Conservation (phyloP, 495 filamentous ascomycete species). For the Daldinia bambusicola region DNA sequence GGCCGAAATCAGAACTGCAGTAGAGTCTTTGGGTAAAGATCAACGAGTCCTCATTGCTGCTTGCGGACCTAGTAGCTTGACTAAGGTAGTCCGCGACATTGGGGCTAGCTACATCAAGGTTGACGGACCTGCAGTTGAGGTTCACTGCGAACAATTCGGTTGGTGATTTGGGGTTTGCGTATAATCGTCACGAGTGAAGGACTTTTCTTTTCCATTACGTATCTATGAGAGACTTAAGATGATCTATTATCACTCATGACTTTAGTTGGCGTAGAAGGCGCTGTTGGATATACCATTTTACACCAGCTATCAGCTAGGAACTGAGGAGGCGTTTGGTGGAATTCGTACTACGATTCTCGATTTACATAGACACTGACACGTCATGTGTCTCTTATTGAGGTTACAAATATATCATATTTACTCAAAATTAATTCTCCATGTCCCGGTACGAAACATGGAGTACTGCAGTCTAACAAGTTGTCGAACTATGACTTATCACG, state of each 20-base stretch:
- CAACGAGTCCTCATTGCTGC: slow-evolving; percentile 61
- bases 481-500: background rate
- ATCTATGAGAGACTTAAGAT: background rate
- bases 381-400: background rate
- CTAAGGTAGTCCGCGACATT: slow-evolving; percentile 60
- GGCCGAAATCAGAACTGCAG: slow-evolving; percentile 53
- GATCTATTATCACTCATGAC: background rate
- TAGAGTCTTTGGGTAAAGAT: slow-evolving; percentile 51
- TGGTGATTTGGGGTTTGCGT: slow-evolving; percentile 51
- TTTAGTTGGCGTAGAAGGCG: slow-evolving; percentile 24
- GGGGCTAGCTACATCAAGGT: slow-evolving; percentile 60
- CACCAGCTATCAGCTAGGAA: slow-evolving; percentile 8
- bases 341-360: slow-evolving; percentile 6
- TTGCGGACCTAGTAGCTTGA: slow-evolving; percentile 62
- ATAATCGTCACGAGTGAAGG: slow-evolving; percentile 1
- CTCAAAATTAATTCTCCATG: background rate
- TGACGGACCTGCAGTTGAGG: slow-evolving; percentile 61
- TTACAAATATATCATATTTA: background rate
- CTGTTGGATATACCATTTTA: slow-evolving; percentile 17
- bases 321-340: background rate
- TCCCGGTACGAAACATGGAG: no score
- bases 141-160: slow-evolving; percentile 67
- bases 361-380: slow-evolving; percentile 1
- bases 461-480: background rate
- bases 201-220: slow-evolving; percentile 1